phyloP scores from a whole-genome alignment of 129 eudicot species.

The Saussurea involucrata region DNA sequence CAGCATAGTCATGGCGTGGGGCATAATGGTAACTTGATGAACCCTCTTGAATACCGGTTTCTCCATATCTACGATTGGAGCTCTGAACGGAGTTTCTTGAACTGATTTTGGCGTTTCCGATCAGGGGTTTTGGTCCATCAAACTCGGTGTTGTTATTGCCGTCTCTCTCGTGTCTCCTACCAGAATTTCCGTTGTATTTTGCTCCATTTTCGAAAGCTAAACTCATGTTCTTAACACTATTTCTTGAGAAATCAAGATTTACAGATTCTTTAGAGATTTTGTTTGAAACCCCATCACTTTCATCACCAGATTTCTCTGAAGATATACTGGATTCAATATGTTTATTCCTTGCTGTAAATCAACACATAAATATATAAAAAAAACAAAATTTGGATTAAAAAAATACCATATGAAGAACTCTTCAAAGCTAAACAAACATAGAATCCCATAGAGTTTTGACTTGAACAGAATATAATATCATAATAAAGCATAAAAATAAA shows the following conservation, averaged over 20 bases:
- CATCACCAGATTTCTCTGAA: slow-evolving; percentile 57
- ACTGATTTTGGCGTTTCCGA: slow-evolving; percentile 27
- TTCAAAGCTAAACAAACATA: slow-evolving; percentile 12
- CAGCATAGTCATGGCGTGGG: slow-evolving; percentile 38
- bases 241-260: slow-evolving; percentile 35
- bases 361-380: not conserved
- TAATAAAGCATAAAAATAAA: not conserved
- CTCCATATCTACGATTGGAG: slow-evolving; percentile 37
- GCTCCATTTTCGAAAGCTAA: slow-evolving; percentile 48
- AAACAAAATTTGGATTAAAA: slow-evolving; percentile 1
- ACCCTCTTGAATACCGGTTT: slow-evolving; percentile 42
- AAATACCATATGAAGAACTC: slow-evolving; percentile 16
- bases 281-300: slow-evolving; percentile 40
- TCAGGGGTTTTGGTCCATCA: slow-evolving; percentile 31
- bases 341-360: slow-evolving; percentile 55
- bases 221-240: slow-evolving; percentile 38
- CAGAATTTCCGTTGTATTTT: slow-evolving; percentile 44
- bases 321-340: slow-evolving; percentile 44
- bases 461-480: slow-evolving; percentile 5
- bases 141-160: slow-evolving; percentile 27
- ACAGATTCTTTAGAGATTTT: slow-evolving; percentile 38
- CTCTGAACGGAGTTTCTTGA: slow-evolving; percentile 35
- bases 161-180: slow-evolving; percentile 26
- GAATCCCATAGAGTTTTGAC: slow-evolving; percentile 18
- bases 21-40: slow-evolving; percentile 35